Base-by-base conservation (phyloP, 2,329 filamentous ascomycete species). In the Pestalotiopsis sp. region DNA sequence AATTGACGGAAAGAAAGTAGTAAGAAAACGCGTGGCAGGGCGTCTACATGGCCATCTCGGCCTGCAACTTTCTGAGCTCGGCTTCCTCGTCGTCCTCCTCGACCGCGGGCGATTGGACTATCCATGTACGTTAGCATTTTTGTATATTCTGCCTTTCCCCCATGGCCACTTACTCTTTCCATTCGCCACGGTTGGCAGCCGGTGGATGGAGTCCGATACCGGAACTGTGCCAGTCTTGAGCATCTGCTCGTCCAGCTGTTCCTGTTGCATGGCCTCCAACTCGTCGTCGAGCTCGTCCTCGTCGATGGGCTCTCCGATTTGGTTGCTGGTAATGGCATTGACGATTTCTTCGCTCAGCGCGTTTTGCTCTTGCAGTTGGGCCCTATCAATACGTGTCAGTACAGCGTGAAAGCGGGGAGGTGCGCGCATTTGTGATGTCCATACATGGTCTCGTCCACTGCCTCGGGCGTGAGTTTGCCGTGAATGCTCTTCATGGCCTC, bases 81-180 rank as follows among this genome's bases (percentile, higher is more conserved):
- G 92, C 95, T 81, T 98, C 95, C 79, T 98, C 96, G 86, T 98
- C 95, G 80, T 98, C 95, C 80, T 97, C 94, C 78, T 92, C 90
- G 73, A 81, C 79, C 70, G 83, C 82, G 17, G 79, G 79, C 20
- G 81, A 77, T 73, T 88, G 86, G 72, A 14, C 57, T 36, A 27
- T 59, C 14, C 3, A 11, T 59, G 27, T 27, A 11, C 23, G 25
- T 59, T 36, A 59, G 23, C 57, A 36, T 27, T 27, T 27, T 9
- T 17, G 57, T 6, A 14, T 7, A 5, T 25, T 27, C 23, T 59
- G 23, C 17, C n/a, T 31, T 5, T 13, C 7, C 3, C 60, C 52
- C 17, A 27, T 59, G n/a, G 9, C 14, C 62, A 88, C 93, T 87
- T 85, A 97, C 93, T 85, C 77, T 95, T 92, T 80, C 90, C 88